Evolutionary conservation across 371 early-diverging fungal genomes (phyloP).

Genomic region (Mortierella sp.): DNA sequence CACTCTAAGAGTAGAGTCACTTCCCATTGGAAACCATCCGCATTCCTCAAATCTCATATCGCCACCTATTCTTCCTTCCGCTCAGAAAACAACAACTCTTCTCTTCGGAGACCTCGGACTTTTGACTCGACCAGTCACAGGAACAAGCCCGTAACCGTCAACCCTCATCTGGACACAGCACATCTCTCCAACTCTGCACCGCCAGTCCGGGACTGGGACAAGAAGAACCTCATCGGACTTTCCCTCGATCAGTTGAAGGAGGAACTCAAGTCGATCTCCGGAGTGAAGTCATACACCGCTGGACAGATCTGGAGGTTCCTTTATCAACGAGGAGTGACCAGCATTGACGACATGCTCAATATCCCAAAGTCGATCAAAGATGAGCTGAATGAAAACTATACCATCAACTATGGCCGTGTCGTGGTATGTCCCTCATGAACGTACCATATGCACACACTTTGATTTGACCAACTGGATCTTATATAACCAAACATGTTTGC

Average conservation of each 20-base stretch:
- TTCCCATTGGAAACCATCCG: not conserved
- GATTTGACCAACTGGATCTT: not conserved
- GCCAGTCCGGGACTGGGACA: slow-evolving; percentile 49
- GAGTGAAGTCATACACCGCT: slow-evolving; percentile 66
- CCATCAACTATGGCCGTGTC: slow-evolving; percentile 74
- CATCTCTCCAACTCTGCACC: not conserved
- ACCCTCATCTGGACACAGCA: not conserved
- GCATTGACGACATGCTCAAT: slow-evolving; percentile 77
- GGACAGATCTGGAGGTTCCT: slow-evolving; percentile 77
- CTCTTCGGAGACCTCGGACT: slow-evolving; percentile 29
- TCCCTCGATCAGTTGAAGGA: slow-evolving; percentile 58
- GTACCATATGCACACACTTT: not conserved
- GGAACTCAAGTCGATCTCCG: slow-evolving; percentile 52
- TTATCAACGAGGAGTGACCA: slow-evolving; percentile 67
- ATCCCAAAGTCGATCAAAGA: slow-evolving; percentile 68
- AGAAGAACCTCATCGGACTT: slow-evolving; percentile 67
- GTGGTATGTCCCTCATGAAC: slow-evolving; percentile 58
- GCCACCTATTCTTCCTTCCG: slow-evolving; percentile 1
- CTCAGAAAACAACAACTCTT: not conserved
- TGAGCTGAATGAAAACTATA: slow-evolving; percentile 64
- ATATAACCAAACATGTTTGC: not conserved
- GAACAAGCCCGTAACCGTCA: slow-evolving; percentile 20
- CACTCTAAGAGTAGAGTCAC: not conserved
- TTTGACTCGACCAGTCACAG: slow-evolving; percentile 52
- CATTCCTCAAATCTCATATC: slow-evolving; percentile 11